phyloP scores from a whole-genome alignment of 495 filamentous ascomycete species.

The Aspergillus asperescens region DNA sequence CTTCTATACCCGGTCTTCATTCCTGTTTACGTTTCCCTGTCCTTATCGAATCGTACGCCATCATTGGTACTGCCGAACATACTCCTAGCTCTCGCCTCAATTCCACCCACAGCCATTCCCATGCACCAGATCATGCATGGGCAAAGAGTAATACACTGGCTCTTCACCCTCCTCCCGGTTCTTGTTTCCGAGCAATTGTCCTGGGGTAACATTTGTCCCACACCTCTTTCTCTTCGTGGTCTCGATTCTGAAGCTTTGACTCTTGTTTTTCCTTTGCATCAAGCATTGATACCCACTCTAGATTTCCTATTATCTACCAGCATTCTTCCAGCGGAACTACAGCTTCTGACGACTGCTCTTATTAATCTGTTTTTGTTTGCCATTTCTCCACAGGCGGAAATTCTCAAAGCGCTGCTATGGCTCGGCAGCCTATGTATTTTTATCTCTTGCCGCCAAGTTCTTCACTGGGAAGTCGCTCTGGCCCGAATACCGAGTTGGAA shows the following conservation, averaged over 20 bases:
- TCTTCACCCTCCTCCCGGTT: constrained; percentile 59
- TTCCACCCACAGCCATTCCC: constrained; percentile 71
- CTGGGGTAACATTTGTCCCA: constrained; percentile 23
- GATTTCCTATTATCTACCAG: constrained; percentile 81
- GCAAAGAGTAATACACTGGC: constrained; percentile 65
- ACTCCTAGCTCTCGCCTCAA: constrained; percentile 68
- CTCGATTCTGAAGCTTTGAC: constrained; percentile 57
- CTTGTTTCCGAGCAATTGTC: constrained; percentile 44
- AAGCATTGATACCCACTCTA: constrained; percentile 67
- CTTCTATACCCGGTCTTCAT: constrained; percentile 78
- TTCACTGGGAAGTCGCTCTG: constrained; percentile 81
- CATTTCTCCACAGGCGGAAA: constrained; percentile 74
- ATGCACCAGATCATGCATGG: constrained; percentile 47
- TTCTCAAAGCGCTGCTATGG: constrained; percentile 81
- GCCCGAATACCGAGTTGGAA: constrained; percentile 90
- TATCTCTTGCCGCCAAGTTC: constrained; percentile 63
- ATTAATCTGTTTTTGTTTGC: constrained; percentile 79
- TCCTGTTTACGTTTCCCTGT: constrained; percentile 71
- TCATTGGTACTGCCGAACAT: constrained; percentile 69
- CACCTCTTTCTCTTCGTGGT: constrained; percentile 35
- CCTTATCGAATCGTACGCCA: constrained; percentile 55
- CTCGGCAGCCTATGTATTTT: constrained; percentile 76
- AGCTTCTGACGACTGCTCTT: constrained; percentile 74
- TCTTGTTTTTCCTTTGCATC: constrained; percentile 80
- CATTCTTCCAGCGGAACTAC: constrained; percentile 76